Conservation (phyloP, 2,329 filamentous ascomycete genomes). For the Ceratocystis lukuohia region DNA sequence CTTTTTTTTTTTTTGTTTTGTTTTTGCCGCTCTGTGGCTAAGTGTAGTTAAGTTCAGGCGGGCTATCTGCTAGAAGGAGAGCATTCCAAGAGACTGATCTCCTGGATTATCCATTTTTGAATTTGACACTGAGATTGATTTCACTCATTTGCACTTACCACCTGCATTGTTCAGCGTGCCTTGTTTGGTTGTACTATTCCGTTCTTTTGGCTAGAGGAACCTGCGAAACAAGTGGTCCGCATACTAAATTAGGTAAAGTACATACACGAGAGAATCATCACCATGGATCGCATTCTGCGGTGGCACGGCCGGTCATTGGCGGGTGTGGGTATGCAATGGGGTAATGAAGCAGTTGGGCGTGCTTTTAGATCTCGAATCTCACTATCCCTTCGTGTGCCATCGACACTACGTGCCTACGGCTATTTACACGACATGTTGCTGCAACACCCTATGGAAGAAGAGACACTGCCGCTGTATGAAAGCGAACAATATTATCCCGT, state of each 20-base stretch:
- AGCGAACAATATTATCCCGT: constrained; percentile 23
- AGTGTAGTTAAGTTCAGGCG: no score
- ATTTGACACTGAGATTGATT: no score
- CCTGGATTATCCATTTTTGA: no score
- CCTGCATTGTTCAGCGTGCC: no score
- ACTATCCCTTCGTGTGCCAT: background rate
- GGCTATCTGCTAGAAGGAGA: no score
- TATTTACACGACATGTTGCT: constrained; percentile 18
- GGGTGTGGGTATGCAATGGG: no score
- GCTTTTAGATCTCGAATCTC: background rate
- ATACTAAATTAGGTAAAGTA: background rate
- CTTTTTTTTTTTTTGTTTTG: background rate
- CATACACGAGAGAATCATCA: background rate
- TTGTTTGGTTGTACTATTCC: no score
- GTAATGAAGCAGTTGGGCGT: background rate
- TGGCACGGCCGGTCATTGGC: background rate
- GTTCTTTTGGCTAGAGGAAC: no score
- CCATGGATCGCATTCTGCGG: background rate
- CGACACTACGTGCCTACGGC: constrained; percentile 9
- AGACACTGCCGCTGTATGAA: constrained; percentile 22
- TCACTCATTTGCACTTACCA: no score
- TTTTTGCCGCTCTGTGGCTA: background rate
- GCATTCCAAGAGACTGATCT: no score
- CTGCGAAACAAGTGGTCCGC: background rate
- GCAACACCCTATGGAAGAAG: constrained; percentile 22